These are phyloP conservation scores for Amborella trichopoda DNA, from an alignment of 164 flowering plant genomes.

Conservation along the genomic window DNA sequence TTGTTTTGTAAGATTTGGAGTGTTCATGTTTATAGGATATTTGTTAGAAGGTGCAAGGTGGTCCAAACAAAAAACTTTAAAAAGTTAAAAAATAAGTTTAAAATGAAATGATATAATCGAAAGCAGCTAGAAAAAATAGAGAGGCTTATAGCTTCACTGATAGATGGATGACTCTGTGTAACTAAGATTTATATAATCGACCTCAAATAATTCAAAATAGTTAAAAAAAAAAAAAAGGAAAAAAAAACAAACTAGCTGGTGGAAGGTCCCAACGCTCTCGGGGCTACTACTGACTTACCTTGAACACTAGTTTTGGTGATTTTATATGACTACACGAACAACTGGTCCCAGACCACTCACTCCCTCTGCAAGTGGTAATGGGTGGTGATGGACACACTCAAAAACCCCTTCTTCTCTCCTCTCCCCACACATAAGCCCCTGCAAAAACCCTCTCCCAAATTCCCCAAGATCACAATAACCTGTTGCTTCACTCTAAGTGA, in stretches of 20 bases:
- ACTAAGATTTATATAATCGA: too few species aligned
- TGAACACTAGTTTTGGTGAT: neutral
- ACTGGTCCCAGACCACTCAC: neutral
- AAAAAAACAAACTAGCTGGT: neutral
- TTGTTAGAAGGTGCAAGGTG: too few species aligned
- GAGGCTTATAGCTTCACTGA: too few species aligned
- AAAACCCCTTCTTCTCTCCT: slow-evolving; percentile 28
- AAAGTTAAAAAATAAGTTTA: too few species aligned
- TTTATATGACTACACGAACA: slow-evolving; percentile 1
- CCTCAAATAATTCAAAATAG: too few species aligned
- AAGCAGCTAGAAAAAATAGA: too few species aligned
- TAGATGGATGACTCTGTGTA: too few species aligned
- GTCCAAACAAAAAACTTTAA: too few species aligned
- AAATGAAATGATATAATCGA: too few species aligned
- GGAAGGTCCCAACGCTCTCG: neutral
- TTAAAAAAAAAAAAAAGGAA: too few species aligned
- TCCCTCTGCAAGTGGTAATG: neutral
- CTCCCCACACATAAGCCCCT: slow-evolving; percentile 8
- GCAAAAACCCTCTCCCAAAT: neutral
- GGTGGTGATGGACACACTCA: slow-evolving; percentile 14
- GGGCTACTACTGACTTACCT: neutral
- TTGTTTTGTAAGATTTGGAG: too few species aligned
- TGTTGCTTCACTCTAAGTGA: slow-evolving; percentile 52
- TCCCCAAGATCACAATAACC: slow-evolving; percentile 7
- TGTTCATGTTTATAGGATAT: too few species aligned